These are phyloP conservation scores for Porpolomopsis calyptriformis DNA, from an alignment of 768 basidiomycete species.

Conservation along the genomic window DNA sequence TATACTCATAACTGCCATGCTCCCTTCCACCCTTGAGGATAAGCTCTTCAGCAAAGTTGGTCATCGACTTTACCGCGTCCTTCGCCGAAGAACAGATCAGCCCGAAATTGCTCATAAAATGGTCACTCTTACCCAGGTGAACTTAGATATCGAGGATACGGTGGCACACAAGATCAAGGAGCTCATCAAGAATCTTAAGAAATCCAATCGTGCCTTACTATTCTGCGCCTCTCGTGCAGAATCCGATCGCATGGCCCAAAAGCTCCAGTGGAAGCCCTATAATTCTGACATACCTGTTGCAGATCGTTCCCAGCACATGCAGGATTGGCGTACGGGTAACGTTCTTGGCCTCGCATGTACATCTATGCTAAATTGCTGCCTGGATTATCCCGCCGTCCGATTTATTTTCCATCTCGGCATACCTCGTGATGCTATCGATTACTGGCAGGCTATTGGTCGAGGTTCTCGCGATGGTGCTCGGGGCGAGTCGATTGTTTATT, in stretches of 20 bases:
- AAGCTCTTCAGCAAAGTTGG: slow-evolving; percentile 4
- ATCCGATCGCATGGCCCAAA: slow-evolving; percentile 3
- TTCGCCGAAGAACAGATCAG: not conserved
- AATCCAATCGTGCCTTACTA: not conserved
- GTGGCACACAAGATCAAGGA: not conserved
- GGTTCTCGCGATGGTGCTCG: not conserved
- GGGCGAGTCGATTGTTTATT: slow-evolving; percentile 2
- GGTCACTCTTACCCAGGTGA: not conserved
- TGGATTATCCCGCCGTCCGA: slow-evolving; percentile 1
- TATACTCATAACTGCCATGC: not conserved
- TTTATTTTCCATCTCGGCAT: slow-evolving; percentile 2
- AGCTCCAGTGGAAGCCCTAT: slow-evolving; percentile 3
- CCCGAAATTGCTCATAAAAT: slow-evolving; percentile 1
- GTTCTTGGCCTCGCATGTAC: not conserved
- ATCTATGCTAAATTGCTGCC: slow-evolving; percentile 4
- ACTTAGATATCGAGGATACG: not conserved
- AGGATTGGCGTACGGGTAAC: not conserved
- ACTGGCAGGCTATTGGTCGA: slow-evolving; percentile 1
- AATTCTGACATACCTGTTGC: not conserved
- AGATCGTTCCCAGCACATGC: not conserved
- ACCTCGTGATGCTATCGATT: slow-evolving; percentile 2
- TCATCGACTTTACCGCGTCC: not conserved
- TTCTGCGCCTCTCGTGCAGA: slow-evolving; percentile 1
- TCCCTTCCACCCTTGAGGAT: not conserved
- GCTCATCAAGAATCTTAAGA: not conserved